These are phyloP conservation scores for Debaryomyces robertsiae DNA, from an alignment of 1,139 yeast genomes.

Conservation along the genomic window DNA sequence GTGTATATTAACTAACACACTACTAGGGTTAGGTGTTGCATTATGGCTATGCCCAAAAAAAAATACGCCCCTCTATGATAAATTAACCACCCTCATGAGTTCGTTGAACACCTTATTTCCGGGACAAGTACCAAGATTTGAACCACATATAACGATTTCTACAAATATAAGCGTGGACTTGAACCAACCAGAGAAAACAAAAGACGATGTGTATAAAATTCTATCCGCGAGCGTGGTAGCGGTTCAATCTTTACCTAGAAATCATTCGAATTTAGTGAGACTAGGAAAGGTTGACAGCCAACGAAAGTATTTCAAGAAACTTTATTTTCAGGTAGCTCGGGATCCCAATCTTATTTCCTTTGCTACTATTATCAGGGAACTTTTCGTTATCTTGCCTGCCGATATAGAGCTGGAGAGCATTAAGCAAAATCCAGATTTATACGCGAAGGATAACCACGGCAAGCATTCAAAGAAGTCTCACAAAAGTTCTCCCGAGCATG, in stretches of 20 bases:
- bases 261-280: conserved; percentile 39
- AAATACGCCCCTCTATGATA: conserved; percentile 56
- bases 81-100: conserved; percentile 59
- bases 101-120: conserved; percentile 72
- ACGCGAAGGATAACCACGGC: conserved; percentile 40
- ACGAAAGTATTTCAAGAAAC: conserved; percentile 59
- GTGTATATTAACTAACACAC: conserved; percentile 18
- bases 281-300: conserved; percentile 43
- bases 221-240: conserved; percentile 72
- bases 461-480: conserved; percentile 28
- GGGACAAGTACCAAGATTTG: conserved; percentile 63
- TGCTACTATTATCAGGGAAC: conserved; percentile 70
- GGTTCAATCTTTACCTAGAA: conserved; percentile 46
- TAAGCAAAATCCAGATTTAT: conserved; percentile 43
- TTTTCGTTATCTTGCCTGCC: conserved; percentile 55
- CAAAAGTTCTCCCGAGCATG: conserved; percentile 11
- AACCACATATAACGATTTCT: conserved; percentile 79
- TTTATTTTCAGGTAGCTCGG: conserved; percentile 57
- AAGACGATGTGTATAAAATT: conserved; percentile 60
- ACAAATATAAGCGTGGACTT: conserved; percentile 53
- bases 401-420: conserved; percentile 40
- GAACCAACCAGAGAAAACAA: conserved; percentile 38
- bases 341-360: conserved; percentile 64
- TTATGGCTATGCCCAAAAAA: conserved; percentile 77
- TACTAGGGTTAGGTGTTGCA: conserved; percentile 49